Percentiles rank a stretch among this genome's conserved stretches.
Evolutionary conservation across 768 basidiomycete genomes (phyloP).

Genomic region (Suillus ampliporus): DNA sequence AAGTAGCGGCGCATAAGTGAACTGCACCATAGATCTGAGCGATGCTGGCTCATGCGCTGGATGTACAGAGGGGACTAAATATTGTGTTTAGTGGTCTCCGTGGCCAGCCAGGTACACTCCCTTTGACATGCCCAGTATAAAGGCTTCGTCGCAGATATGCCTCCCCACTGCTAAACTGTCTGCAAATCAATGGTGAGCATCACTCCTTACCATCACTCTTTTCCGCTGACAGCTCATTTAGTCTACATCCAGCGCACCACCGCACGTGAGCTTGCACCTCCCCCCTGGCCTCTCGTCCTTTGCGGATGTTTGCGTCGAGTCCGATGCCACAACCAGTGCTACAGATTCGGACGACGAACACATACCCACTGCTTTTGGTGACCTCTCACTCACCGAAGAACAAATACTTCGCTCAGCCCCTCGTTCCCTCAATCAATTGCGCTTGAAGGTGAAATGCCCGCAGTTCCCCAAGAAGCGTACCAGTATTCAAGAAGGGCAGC

Average conservation of each 20-base stretch:
- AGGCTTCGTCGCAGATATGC: background rate
- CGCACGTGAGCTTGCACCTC: background rate
- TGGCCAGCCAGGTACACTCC: slow-evolving; percentile 2
- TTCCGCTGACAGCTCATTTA: background rate
- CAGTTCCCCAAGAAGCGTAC: slow-evolving; percentile 29
- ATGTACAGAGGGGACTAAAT: background rate
- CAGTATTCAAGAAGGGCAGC: background rate
- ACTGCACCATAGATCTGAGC: too few relatives aligned
- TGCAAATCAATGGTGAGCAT: slow-evolving; percentile 1
- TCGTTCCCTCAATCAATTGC: slow-evolving; percentile 19
- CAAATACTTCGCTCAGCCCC: slow-evolving; percentile 34
- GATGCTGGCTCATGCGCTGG: background rate
- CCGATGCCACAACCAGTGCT: too few relatives aligned
- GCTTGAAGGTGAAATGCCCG: slow-evolving; percentile 32
- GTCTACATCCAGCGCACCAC: background rate
- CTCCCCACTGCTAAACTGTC: too few relatives aligned
- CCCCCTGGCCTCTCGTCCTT: background rate
- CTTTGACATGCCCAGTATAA: slow-evolving; percentile 4
- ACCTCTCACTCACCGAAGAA: too few relatives aligned
- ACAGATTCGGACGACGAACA: slow-evolving; percentile 41
- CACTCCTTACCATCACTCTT: too few relatives aligned
- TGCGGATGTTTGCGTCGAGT: background rate
- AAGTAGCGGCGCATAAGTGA: too few relatives aligned
- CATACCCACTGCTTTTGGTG: slow-evolving; percentile 51
- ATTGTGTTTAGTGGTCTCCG: background rate